These are phyloP conservation scores for Phanerochaete carnosa DNA, from an alignment of 768 basidiomycete species.

Conservation along the genomic window DNA sequence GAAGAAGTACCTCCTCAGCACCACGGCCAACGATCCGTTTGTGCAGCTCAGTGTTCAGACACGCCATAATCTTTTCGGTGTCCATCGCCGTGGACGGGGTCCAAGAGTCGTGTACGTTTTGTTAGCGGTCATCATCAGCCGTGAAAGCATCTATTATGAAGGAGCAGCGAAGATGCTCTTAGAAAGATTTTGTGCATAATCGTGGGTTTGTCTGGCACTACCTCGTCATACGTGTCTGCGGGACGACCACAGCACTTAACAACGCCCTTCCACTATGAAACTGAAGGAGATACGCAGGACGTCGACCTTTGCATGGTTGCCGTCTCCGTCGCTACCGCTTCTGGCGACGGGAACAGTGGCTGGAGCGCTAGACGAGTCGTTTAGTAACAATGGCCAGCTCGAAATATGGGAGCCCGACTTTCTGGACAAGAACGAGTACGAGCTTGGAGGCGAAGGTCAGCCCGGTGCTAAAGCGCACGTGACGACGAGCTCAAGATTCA, in stretches of 20 bases:
- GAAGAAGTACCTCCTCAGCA: slow-evolving; percentile 53
- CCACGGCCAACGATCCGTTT: slow-evolving; percentile 49
- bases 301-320: slow-evolving; percentile 89
- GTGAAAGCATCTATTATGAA: not conserved
- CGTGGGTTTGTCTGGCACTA: slow-evolving; percentile 2
- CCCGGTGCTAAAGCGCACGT: slow-evolving; percentile 63
- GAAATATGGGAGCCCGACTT: slow-evolving; percentile 96
- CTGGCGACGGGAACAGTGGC: slow-evolving; percentile 94
- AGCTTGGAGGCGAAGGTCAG: slow-evolving; percentile 61
- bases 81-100: not conserved
- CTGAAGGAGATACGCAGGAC: slow-evolving; percentile 83
- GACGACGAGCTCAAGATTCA: slow-evolving; percentile 82
- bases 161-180: not conserved
- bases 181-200: not conserved
- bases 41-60: slow-evolving; percentile 50
- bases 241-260: not conserved
- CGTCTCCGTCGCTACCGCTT: slow-evolving; percentile 68
- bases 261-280: slow-evolving; percentile 47
- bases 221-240: slow-evolving; percentile 4
- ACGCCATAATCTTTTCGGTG: slow-evolving; percentile 6
- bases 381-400: slow-evolving; percentile 89
- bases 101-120: not conserved
- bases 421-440: slow-evolving; percentile 64
- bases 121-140: not conserved
- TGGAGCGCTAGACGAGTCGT: slow-evolving; percentile 94